phyloP scores from a whole-genome alignment of 208 protist genomes.

The Leishmania lainsoni region DNA sequence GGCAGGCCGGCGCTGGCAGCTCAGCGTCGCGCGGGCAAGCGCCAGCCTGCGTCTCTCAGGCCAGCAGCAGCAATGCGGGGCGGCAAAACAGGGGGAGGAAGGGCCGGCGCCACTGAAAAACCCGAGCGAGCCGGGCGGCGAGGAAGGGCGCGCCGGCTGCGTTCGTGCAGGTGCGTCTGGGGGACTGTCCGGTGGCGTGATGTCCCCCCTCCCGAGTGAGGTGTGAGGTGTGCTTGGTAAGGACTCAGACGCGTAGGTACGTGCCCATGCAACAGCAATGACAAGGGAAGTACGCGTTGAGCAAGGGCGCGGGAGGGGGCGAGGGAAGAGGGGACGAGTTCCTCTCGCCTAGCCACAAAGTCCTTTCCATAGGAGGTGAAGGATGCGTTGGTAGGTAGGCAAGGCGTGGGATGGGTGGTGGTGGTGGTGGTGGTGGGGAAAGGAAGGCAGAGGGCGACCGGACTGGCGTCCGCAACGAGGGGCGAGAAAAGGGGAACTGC shows the following conservation, averaged over 20 bases:
- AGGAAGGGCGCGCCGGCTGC: no score
- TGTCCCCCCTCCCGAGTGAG: neutral
- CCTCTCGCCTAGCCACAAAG: neutral
- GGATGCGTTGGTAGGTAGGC: no score
- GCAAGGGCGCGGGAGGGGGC: neutral
- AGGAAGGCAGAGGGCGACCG: neutral
- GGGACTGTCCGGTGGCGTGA: no score
- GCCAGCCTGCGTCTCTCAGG: neutral
- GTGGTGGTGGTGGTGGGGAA: no score
- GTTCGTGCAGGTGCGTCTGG: no score
- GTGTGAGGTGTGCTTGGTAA: neutral
- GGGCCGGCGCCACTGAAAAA: conserved; percentile 7
- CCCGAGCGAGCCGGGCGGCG: no score
- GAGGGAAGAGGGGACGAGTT: neutral
- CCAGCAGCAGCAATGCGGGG: conserved; percentile 25
- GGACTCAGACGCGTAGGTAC: neutral
- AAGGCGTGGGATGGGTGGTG: no score
- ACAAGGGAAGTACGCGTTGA: neutral
- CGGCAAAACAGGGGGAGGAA: conserved; percentile 31
- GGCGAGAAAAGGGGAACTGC: neutral
- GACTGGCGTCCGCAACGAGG: neutral
- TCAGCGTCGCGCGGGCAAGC: neutral
- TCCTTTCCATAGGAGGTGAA: neutral
- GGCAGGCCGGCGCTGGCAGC: neutral
- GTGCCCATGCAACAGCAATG: neutral